Evolutionary conservation across 2,329 filamentous ascomycete species (phyloP), one percentile per base, ranked within the genome.

Genomic region (Aspergillaceae sp.): DNA sequence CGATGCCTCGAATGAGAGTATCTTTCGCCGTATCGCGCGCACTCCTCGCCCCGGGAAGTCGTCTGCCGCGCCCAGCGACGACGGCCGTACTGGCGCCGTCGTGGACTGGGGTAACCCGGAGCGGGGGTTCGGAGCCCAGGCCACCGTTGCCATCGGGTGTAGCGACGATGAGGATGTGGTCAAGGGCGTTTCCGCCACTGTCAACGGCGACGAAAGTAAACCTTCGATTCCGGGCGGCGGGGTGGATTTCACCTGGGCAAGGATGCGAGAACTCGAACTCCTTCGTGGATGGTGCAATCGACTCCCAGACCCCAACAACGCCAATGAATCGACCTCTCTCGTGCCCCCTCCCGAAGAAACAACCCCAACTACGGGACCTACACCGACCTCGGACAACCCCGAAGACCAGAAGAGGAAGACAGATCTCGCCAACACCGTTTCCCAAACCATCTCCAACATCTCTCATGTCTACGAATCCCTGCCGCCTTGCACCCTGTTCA

Each of bases 21-120:
- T 98, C 42, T 98, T 97, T 73, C 86, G 84, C 55, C 82, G 91
- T 7, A 75, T 98, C 3, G 78, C 76, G 3, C 76, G 83, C 40
- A 73, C 80, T 10, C 64, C 68, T 27, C 64, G 66, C 43, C 55
- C 64, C 10, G 64, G 66, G 36, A 73, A 73, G 57, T 60, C 44
- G 53, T 62, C 48, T 51, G 42, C 45, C 0, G 29, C 53, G 11
- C 26, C 7, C 36, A 38, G 19, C 4, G 58, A 48, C 7, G 56
- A 61, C 36, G 61, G 60, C 45, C 60, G 65, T 30, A 70, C 68
- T 0, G 73, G 72, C 2, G 82, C 82, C 9, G 75, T 94, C 30
- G 77, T 97, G 26, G 92, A 98, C 67, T 95, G 91, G 85, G 91
- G 90, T 43, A 84, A 89, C 49, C 86, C 87, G 9, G 77, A 76